Percentiles rank a stretch among this genome's conserved stretches.
These are phyloP conservation scores for Serendipita indica DNA, from an alignment of 768 basidiomycete genomes.

Conservation along the genomic window DNA sequence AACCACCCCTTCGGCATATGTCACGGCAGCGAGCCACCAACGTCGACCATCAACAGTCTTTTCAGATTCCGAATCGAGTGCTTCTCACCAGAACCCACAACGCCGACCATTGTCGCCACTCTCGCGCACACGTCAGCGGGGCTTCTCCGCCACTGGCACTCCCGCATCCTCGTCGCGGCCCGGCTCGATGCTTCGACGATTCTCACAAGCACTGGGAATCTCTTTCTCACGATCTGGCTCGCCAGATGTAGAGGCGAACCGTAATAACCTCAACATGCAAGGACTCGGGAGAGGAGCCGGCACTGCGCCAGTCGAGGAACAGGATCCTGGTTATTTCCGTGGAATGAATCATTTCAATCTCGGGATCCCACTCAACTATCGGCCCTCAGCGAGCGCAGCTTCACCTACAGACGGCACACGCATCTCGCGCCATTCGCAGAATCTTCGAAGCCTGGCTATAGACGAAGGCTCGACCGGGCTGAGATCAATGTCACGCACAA, in stretches of 20 bases:
- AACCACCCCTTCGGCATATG: too few relatives aligned
- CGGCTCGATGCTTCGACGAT: neutral
- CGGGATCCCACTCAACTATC: neutral
- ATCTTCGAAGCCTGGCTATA: neutral
- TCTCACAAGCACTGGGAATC: too few relatives aligned
- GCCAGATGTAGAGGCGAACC: neutral
- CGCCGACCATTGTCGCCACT: too few relatives aligned
- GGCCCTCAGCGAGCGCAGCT: neutral
- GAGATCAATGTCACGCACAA: too few relatives aligned
- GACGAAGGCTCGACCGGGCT: neutral
- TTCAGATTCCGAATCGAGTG: neutral
- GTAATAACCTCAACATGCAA: neutral
- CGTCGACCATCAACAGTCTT: neutral
- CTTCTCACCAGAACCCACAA: neutral
- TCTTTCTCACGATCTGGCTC: neutral
- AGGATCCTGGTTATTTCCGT: neutral
- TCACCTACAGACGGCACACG: neutral
- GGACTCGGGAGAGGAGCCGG: neutral
- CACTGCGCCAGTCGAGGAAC: neutral
- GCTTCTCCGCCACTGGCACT: too few relatives aligned
- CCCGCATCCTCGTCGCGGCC: too few relatives aligned
- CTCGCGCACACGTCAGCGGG: too few relatives aligned
- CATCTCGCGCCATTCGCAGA: neutral
- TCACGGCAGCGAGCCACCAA: neutral
- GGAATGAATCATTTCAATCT: neutral